A percentile compares a stretch with the other conserved stretches of the same genome.
Evolutionary conservation across 2,329 filamentous ascomycete genomes (phyloP).

Genomic region (Botrytis deweyae): DNA sequence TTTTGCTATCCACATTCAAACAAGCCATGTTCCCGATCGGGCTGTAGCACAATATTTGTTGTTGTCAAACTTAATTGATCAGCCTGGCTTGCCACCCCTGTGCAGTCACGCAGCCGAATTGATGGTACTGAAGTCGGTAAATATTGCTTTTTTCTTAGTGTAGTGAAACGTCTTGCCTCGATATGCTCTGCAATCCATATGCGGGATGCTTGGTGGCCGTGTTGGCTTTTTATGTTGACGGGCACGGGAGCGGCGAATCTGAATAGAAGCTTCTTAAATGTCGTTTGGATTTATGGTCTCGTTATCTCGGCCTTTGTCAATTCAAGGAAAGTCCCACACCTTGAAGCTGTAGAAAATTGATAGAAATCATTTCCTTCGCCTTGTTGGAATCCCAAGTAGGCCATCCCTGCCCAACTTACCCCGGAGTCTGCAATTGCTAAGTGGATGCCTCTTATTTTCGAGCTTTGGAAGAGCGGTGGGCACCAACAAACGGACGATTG

Average conservation of each 20-base stretch:
- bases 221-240: conserved; percentile 32
- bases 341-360: conserved; percentile 22
- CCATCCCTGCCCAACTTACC: conserved; percentile 28
- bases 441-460: conserved; percentile 44
- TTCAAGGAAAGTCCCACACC: conserved; percentile 23
- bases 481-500: conserved; percentile 48
- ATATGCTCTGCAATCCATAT: conserved; percentile 33
- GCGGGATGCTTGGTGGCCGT: conserved; percentile 32
- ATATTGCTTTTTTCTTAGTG: conserved; percentile 28
- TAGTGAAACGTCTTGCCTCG: conserved; percentile 38
- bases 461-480: conserved; percentile 49
- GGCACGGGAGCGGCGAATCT: conserved; percentile 38
- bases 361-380: conserved; percentile 26
- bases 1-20: conserved; percentile 36
- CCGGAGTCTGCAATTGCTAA: conserved; percentile 16
- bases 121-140: conserved; percentile 31
- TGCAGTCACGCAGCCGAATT: conserved; percentile 34
- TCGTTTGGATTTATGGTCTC: conserved; percentile 32
- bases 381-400: conserved; percentile 16
- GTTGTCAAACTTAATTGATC: conserved; percentile 38
- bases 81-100: conserved; percentile 31
- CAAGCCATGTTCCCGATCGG: conserved; percentile 37
- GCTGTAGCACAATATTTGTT: conserved; percentile 35
- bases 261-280: conserved; percentile 33
- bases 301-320: conserved; percentile 28